phyloP scores from a whole-genome alignment of 495 filamentous ascomycete species.

The Aspergillus ostianus region DNA sequence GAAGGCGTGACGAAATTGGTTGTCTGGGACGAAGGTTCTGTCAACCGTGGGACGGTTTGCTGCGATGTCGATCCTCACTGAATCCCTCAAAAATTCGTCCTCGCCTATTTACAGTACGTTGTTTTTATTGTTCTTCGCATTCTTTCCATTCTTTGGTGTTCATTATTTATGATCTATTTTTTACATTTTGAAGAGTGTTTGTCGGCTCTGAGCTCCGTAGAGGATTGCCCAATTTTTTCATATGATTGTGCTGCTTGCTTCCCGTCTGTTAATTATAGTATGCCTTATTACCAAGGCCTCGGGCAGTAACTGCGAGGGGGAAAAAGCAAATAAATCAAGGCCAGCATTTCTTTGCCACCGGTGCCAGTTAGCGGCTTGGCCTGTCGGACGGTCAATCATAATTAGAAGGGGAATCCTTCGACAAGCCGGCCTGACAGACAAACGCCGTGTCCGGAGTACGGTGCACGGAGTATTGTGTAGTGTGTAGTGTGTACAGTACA shows the following conservation, averaged over 20 bases:
- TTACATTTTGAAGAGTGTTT: not conserved
- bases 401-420: not conserved
- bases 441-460: too few species aligned
- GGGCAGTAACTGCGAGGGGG: not conserved
- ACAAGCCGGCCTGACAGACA: not conserved
- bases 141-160: too few species aligned
- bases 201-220: not conserved
- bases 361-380: conserved; percentile 13
- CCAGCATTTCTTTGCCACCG: conserved; percentile 16
- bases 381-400: conserved; percentile 1
- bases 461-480: too few species aligned
- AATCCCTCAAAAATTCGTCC: conserved; percentile 13
- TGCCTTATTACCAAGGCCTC: not conserved
- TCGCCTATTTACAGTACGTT: not conserved
- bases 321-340: not conserved
- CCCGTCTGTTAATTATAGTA: not conserved
- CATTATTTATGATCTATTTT: not conserved
- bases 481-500: too few species aligned
- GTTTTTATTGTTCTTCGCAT: not conserved
- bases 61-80: conserved; percentile 34
- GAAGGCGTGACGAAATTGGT: not conserved
- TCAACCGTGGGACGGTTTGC: conserved; percentile 27
- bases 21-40: conserved; percentile 16
- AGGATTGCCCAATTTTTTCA: not conserved
- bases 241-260: not conserved